A percentile compares a stretch with the other conserved stretches of the same genome.
These are phyloP conservation scores for Groenewaldozyma sp. DNA, from an alignment of 1,139 yeast genomes.

Conservation along the genomic window DNA sequence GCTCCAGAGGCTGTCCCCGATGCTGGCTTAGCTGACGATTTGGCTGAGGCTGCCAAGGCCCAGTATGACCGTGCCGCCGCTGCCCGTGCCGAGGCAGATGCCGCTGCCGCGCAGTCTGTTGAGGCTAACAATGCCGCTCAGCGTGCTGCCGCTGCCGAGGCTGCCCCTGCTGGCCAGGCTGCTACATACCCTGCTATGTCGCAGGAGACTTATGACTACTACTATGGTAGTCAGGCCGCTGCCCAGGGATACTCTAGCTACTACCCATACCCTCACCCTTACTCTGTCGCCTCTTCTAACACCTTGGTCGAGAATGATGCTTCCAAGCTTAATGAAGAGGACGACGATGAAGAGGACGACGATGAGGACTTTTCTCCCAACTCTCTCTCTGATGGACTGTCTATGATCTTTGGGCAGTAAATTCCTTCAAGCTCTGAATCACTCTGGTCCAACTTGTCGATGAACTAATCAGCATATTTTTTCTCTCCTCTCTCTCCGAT, in stretches of 20 bases:
- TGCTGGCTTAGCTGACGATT: constrained; percentile 7
- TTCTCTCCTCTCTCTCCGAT: too few species aligned
- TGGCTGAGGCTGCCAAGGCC: constrained; percentile 8
- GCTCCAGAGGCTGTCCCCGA: constrained; percentile 6
- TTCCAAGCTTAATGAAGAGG: not conserved
- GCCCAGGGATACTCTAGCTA: not conserved
- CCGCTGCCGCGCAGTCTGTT: constrained; percentile 6
- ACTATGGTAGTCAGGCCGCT: not conserved
- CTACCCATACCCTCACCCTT: not conserved
- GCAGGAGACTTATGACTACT: not conserved
- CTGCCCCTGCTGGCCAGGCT: constrained; percentile 4
- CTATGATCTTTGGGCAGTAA: too few species aligned
- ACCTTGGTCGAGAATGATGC: too few species aligned
- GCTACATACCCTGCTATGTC: not conserved
- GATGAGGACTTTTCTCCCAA: not conserved
- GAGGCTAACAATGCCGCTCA: constrained; percentile 2
- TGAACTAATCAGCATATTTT: too few species aligned
- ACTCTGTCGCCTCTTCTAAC: not conserved
- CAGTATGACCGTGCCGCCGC: not conserved
- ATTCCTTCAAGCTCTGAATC: too few species aligned
- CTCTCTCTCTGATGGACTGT: not conserved
- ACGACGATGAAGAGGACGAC: constrained; percentile 1
- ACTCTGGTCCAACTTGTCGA: too few species aligned
- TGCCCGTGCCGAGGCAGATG: constrained; percentile 7
- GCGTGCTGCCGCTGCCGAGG: constrained; percentile 4